These are phyloP conservation scores for Theobroma cacao DNA, from an alignment of 345 rosid genomes.

Conservation along the genomic window DNA sequence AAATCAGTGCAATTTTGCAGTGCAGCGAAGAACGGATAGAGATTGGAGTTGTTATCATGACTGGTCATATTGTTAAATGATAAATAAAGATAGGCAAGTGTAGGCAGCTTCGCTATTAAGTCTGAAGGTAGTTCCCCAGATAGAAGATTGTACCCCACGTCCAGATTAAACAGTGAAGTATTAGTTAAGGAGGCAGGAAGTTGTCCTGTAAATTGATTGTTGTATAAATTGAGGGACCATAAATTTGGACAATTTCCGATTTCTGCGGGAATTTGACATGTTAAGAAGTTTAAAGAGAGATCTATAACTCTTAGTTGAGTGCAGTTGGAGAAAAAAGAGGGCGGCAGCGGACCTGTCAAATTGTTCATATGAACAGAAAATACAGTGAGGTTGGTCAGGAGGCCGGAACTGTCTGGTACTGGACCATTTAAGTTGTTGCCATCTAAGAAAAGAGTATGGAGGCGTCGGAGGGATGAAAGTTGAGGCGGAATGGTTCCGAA, in stretches of 20 bases:
- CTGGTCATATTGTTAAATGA: too few relatives aligned
- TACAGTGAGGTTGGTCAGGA: slow-evolving; percentile 28
- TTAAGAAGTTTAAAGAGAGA: slow-evolving; percentile 37
- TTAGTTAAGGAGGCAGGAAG: slow-evolving; percentile 40
- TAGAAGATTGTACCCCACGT: slow-evolving; percentile 39
- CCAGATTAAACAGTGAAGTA: slow-evolving; percentile 30
- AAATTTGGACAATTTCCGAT: slow-evolving; percentile 39
- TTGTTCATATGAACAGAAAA: slow-evolving; percentile 19
- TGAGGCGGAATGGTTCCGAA: slow-evolving; percentile 41
- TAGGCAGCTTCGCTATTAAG: slow-evolving; percentile 26
- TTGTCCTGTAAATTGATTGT: slow-evolving; percentile 34
- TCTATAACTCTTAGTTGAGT: slow-evolving; percentile 33
- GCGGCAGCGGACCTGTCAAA: slow-evolving; percentile 34
- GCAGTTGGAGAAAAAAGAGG: slow-evolving; percentile 42
- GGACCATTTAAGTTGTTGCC: too few relatives aligned
- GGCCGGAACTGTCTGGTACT: slow-evolving; percentile 31
- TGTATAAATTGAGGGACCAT: slow-evolving; percentile 27
- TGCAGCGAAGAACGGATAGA: slow-evolving; percentile 44
- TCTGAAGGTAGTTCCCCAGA: slow-evolving; percentile 41
- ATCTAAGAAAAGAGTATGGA: slow-evolving; percentile 27
- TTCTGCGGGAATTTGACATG: slow-evolving; percentile 42
- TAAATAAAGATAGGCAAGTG: slow-evolving; percentile 30
- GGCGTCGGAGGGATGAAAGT: slow-evolving; percentile 33
- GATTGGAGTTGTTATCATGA: too few relatives aligned
- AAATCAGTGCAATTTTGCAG: slow-evolving; percentile 39